These are phyloP conservation scores for Rutidosis leptorrhynchoides DNA, from an alignment of 129 eudicot genomes.

Conservation along the genomic window DNA sequence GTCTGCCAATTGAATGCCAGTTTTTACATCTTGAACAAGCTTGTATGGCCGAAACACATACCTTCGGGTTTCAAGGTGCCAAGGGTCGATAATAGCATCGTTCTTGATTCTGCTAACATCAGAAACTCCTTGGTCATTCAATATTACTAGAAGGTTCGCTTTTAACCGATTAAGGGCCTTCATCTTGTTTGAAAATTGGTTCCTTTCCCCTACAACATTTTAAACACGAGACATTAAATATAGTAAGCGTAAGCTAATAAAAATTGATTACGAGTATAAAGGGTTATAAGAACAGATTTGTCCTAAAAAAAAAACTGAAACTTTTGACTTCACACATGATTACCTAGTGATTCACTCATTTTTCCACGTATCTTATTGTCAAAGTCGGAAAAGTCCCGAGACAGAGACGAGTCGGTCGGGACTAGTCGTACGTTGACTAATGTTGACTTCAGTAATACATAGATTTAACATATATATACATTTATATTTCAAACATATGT, in stretches of 20 bases:
- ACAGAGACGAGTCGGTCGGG: no score
- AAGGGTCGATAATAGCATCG: constrained; percentile 30
- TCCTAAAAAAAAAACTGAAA: background rate
- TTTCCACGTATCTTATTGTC: background rate
- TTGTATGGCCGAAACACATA: constrained; percentile 60
- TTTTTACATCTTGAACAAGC: constrained; percentile 80
- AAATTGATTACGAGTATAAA: background rate
- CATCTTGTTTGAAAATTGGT: constrained; percentile 64
- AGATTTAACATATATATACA: no score
- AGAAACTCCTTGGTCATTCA: constrained; percentile 52
- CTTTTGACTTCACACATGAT: constrained; percentile 1
- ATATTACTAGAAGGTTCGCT: constrained; percentile 60
- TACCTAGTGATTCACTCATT: background rate
- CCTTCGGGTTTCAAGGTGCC: constrained; percentile 70
- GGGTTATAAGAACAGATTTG: background rate
- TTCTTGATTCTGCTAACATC: constrained; percentile 36
- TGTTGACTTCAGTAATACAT: no score
- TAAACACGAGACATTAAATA: background rate
- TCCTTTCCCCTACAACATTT: constrained; percentile 73
- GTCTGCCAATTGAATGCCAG: constrained; percentile 71
- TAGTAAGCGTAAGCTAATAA: background rate
- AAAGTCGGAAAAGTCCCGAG: no score
- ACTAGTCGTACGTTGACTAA: no score
- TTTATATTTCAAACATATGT: no score
- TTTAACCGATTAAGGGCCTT: constrained; percentile 87